Percentiles rank a stretch among this genome's conserved stretches.
Conservation (phyloP, 441 rosid species). For the Brassica balearica region DNA sequence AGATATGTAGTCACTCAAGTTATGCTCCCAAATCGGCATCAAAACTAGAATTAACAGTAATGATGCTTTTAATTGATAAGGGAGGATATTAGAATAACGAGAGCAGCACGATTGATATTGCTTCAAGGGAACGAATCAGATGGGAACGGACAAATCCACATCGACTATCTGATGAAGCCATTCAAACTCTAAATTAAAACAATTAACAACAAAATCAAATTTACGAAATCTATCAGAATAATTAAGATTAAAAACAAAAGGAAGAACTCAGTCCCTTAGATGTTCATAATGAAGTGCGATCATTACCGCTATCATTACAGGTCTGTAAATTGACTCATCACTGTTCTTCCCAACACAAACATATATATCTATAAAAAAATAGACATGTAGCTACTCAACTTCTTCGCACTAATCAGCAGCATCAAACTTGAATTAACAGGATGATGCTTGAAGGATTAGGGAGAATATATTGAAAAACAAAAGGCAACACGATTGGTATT, state of each 20-base stretch:
- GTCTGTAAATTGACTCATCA: slow-evolving; percentile 84
- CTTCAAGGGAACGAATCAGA: slow-evolving; percentile 87
- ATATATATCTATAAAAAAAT: not conserved
- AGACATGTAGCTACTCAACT: slow-evolving; percentile 48
- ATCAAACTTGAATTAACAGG: slow-evolving; percentile 21
- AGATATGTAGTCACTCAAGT: slow-evolving; percentile 48
- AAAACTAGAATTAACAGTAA: slow-evolving; percentile 9
- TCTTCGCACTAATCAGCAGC: slow-evolving; percentile 37
- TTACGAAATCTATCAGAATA: not conserved
- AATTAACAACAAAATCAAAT: not conserved
- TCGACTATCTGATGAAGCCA: slow-evolving; percentile 83
- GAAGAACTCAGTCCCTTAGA: slow-evolving; percentile 79
- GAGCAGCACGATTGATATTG: slow-evolving; percentile 65
- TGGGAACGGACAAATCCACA: slow-evolving; percentile 67
- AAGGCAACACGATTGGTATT: slow-evolving; percentile 59
- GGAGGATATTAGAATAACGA: not conserved
- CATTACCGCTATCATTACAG: slow-evolving; percentile 89
- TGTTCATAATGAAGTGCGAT: slow-evolving; percentile 75
- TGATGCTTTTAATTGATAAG: not conserved
- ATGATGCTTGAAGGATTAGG: not conserved
- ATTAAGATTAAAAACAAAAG: not conserved
- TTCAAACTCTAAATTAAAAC: not conserved
- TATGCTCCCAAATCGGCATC: slow-evolving; percentile 39
- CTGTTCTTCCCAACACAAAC: slow-evolving; percentile 32
- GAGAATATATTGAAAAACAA: not conserved